Evolutionary conservation across 2,329 filamentous ascomycete genomes (phyloP).

Genomic region (Aspergillus carbonarius): DNA sequence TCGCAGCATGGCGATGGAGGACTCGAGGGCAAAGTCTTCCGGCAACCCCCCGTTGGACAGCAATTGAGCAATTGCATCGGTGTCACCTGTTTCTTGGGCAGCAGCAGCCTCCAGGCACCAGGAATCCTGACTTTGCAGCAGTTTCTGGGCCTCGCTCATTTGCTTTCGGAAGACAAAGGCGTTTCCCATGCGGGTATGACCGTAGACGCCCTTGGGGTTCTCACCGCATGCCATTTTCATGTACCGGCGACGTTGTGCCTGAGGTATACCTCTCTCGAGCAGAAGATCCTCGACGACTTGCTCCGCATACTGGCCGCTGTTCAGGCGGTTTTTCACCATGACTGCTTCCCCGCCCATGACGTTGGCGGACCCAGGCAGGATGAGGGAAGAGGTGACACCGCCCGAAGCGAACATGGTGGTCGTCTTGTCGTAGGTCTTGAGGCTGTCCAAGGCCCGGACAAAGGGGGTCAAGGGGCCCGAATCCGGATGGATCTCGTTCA

Average conservation of each 20-base stretch:
- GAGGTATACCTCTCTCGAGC: neutral
- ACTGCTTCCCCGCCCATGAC: neutral
- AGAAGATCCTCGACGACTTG: neutral
- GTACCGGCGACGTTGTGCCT: neutral
- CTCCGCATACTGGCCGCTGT: neutral
- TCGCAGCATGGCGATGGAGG: neutral
- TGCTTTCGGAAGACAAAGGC: neutral
- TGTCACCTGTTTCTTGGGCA: neutral
- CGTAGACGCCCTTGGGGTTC: conserved; percentile 23
- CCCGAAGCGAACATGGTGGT: neutral
- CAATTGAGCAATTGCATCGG: neutral
- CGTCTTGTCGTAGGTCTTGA: neutral
- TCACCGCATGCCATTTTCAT: conserved; percentile 4
- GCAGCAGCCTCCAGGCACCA: neutral
- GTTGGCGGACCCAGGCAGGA: neutral
- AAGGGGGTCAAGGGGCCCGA: neutral
- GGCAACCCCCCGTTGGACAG: neutral
- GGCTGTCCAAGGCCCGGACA: neutral
- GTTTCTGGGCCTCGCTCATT: neutral
- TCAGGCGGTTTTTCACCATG: neutral
- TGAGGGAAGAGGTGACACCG: neutral
- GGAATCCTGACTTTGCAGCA: neutral
- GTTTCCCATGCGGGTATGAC: neutral
- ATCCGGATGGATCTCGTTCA: neutral
- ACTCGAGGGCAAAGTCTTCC: neutral